Conservation (phyloP, 2,329 filamentous ascomycete species). For the Colletotrichum eleusines region DNA sequence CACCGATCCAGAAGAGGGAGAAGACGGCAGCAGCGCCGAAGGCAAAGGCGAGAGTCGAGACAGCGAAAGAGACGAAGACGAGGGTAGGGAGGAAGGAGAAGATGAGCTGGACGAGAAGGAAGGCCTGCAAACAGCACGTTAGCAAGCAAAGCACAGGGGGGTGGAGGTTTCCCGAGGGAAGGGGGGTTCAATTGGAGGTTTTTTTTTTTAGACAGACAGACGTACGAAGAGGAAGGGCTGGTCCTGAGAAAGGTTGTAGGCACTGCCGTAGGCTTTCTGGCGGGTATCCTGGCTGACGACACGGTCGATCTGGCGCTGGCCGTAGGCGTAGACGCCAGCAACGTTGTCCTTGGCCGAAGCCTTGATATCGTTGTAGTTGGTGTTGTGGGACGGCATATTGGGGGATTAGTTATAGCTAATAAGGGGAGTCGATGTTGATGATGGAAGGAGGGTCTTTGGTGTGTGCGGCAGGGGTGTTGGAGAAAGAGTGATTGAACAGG, state of each 20-base stretch:
- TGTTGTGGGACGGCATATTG: conserved; percentile 8
- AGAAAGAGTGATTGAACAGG: background rate
- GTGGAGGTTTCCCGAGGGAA: background rate
- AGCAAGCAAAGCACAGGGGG: conserved; percentile 18
- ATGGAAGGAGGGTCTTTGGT: background rate
- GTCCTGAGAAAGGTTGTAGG: conserved; percentile 67
- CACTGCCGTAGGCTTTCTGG: conserved; percentile 65
- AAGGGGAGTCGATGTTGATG: background rate
- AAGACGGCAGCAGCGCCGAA: conserved; percentile 73
- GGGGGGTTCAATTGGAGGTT: background rate
- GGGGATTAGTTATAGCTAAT: background rate
- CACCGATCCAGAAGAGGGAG: conserved; percentile 74
- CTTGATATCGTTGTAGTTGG: conserved; percentile 44
- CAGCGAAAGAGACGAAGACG: conserved; percentile 75
- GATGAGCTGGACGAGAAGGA: conserved; percentile 73
- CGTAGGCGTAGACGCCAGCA: conserved; percentile 54
- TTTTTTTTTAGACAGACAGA: too few species aligned
- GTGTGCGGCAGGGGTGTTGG: background rate
- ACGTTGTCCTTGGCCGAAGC: conserved; percentile 50
- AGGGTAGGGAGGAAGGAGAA: conserved; percentile 76
- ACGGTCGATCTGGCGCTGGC: conserved; percentile 60
- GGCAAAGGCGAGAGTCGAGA: conserved; percentile 72
- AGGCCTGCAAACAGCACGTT: conserved; percentile 63
- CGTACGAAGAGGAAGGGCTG: conserved; percentile 79
- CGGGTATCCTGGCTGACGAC: conserved; percentile 72